A percentile compares a stretch with the other conserved stretches of the same genome.
These are phyloP conservation scores for Citrullus mucosospermus DNA, from an alignment of 306 rosid species.

Conservation along the genomic window DNA sequence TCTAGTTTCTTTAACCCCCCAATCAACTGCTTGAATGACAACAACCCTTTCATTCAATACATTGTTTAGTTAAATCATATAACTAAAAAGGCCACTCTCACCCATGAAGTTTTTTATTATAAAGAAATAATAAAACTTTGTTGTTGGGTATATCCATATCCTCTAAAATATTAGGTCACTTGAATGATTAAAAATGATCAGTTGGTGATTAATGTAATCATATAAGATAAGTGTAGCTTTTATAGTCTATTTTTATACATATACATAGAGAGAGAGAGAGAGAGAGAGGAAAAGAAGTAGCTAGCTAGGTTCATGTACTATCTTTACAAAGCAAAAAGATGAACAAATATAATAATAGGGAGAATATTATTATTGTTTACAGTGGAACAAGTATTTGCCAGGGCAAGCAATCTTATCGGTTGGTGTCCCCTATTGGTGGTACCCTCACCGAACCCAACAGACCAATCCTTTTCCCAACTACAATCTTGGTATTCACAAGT, in stretches of 20 bases:
- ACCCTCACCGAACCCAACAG: constrained; percentile 26
- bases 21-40: background rate
- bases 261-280: background rate
- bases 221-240: background rate
- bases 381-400: constrained; percentile 5
- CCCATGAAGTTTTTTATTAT: background rate
- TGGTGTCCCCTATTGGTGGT: constrained; percentile 26
- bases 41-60: background rate
- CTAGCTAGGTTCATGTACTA: constrained; percentile 19
- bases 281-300: background rate
- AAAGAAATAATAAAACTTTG: background rate
- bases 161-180: background rate
- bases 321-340: constrained; percentile 7
- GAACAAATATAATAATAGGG: background rate
- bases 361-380: constrained; percentile 2
- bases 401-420: constrained; percentile 9
- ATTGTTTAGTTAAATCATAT: background rate
- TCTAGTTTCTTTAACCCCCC: background rate
- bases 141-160: background rate
- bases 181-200: background rate
- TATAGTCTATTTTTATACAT: background rate
- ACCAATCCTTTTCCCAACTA: constrained; percentile 20
- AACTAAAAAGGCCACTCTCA: background rate
- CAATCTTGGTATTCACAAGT: background rate
- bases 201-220: background rate